Evolutionary conservation across 176 grass and related monocot genomes (phyloP).

Genomic region (Oryza longistaminata): DNA sequence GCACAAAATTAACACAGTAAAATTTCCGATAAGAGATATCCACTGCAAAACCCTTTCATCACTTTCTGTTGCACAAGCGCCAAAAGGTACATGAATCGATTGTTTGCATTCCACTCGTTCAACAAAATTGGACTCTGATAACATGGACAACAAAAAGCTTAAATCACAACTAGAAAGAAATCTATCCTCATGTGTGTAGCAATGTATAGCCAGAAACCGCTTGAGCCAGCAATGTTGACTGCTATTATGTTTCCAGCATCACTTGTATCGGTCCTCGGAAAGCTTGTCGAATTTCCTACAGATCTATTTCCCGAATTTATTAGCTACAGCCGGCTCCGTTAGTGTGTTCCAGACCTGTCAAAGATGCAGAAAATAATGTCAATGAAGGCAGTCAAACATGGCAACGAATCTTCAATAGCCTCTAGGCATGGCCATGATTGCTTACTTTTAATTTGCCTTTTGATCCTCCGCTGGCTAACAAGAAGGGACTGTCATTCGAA

Average conservation of each 20-base stretch:
- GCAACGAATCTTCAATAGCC: background rate
- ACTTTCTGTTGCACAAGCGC: background rate
- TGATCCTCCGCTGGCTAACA: constrained; percentile 65
- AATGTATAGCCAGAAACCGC: background rate
- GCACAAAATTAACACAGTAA: background rate
- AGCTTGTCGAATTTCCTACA: background rate
- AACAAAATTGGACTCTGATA: constrained; percentile 9
- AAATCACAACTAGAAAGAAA: background rate
- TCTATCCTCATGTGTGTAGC: background rate
- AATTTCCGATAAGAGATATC: background rate
- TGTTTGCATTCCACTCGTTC: background rate
- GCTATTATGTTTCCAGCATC: background rate
- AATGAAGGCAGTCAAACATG: background rate
- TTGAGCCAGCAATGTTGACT: background rate
- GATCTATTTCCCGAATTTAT: constrained; percentile 48
- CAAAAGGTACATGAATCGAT: background rate
- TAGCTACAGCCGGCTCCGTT: constrained; percentile 39
- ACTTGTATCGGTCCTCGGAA: background rate
- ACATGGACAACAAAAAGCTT: background rate
- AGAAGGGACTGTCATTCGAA: constrained; percentile 62
- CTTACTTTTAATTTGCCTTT: constrained; percentile 70
- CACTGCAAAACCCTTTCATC: background rate
- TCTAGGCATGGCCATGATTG: background rate
- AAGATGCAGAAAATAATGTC: background rate
- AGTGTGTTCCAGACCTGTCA: constrained; percentile 63